These are phyloP conservation scores for Pythium dissimile DNA, from an alignment of 352 stramenopile genomes.

Conservation along the genomic window DNA sequence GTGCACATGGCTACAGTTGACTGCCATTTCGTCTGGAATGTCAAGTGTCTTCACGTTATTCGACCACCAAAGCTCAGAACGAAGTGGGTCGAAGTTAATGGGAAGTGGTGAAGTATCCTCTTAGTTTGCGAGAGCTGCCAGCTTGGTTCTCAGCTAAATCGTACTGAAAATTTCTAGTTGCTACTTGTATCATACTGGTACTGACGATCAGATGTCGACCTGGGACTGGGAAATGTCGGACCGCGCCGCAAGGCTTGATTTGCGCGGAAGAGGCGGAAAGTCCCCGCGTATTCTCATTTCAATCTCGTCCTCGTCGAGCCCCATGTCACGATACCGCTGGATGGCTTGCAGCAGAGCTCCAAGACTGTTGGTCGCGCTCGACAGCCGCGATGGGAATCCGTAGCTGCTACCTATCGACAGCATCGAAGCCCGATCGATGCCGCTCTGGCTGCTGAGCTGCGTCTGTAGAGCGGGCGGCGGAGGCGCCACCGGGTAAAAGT, in stretches of 20 bases:
- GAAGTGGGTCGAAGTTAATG: no score
- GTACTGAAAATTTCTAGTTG: neutral
- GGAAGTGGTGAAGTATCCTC: neutral
- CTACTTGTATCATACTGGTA: neutral
- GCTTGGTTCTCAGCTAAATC: neutral
- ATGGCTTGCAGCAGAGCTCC: slow-evolving; percentile 59
- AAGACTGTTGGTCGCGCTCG: slow-evolving; percentile 56
- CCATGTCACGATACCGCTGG: slow-evolving; percentile 53
- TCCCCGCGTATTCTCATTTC: slow-evolving; percentile 60
- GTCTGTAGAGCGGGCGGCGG: slow-evolving; percentile 2
- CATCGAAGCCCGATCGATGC: slow-evolving; percentile 28
- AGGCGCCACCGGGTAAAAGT: neutral
- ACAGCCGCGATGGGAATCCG: slow-evolving; percentile 50
- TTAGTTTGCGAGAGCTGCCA: slow-evolving; percentile 2
- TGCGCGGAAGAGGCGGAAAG: slow-evolving; percentile 49
- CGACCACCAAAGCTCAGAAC: no score
- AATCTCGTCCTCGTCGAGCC: slow-evolving; percentile 61
- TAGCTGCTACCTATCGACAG: slow-evolving; percentile 54
- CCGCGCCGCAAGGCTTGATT: slow-evolving; percentile 29
- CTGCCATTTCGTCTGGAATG: neutral
- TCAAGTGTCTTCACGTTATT: no score
- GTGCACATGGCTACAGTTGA: slow-evolving; percentile 18
- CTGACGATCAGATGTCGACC: slow-evolving; percentile 10
- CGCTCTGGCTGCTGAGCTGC: neutral
- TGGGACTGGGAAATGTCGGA: slow-evolving; percentile 16